Conservation (phyloP, 257 asterid species). For the Capsicum chinense region DNA sequence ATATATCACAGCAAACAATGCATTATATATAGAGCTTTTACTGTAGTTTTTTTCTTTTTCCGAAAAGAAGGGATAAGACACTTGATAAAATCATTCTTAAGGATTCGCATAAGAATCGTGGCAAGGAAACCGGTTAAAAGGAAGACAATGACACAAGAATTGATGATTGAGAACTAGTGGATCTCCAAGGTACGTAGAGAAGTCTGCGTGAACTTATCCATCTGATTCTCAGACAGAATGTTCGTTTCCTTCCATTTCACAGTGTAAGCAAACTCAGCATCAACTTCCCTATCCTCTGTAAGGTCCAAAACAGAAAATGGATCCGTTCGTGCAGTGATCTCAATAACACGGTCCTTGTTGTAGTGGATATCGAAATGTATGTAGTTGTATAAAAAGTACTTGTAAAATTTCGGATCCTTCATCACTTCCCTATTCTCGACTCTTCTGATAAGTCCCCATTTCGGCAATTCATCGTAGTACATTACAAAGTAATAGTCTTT, state of each 20-base stretch:
- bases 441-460: conserved; percentile 81
- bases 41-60: no score
- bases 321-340: conserved; percentile 72
- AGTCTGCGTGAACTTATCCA: conserved; percentile 67
- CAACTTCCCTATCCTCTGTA: conserved; percentile 63
- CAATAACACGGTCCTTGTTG: conserved; percentile 74
- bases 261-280: conserved; percentile 64
- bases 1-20: not conserved
- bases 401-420: conserved; percentile 66
- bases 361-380: conserved; percentile 64
- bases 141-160: conserved; percentile 71
- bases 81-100: conserved; percentile 77
- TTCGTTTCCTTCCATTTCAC: conserved; percentile 67
- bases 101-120: conserved; percentile 71
- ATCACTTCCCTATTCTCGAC: conserved; percentile 64
- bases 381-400: conserved; percentile 66
- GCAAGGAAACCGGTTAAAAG: conserved; percentile 72
- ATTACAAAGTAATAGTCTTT: conserved; percentile 79
- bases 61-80: conserved; percentile 30
- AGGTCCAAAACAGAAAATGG: conserved; percentile 69
- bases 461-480: conserved; percentile 83
- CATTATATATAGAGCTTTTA: not conserved
- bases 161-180: conserved; percentile 77
- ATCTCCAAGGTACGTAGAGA: conserved; percentile 66
- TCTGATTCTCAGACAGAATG: conserved; percentile 64